A percentile compares a stretch with the other conserved stretches of the same genome.
Conservation (phyloP, 495 filamentous ascomycete genomes). For the Hypoxylon crocopeplum region DNA sequence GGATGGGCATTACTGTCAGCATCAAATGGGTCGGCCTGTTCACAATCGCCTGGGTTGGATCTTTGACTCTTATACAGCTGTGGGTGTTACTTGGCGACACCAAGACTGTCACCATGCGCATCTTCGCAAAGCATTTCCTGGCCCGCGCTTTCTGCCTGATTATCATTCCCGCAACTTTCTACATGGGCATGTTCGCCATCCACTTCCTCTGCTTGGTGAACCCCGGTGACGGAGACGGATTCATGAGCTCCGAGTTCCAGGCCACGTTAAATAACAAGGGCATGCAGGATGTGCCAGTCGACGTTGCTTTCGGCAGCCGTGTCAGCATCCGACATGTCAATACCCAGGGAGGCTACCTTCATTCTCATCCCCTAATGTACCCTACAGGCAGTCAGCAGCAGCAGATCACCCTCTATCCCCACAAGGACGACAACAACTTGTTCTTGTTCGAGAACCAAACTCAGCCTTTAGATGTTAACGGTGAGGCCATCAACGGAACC, state of each 20-base stretch:
- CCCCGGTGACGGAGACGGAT: slow-evolving; percentile 96
- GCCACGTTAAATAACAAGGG: slow-evolving; percentile 93
- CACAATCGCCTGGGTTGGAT: slow-evolving; percentile 98
- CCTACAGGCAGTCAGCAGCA: slow-evolving; percentile 97
- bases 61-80: slow-evolving; percentile 86
- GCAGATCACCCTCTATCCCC: slow-evolving; percentile 96
- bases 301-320: slow-evolving; percentile 87
- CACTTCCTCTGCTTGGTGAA: slow-evolving; percentile 93
- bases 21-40: slow-evolving; percentile 99
- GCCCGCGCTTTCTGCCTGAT: slow-evolving; percentile 92
- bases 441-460: slow-evolving; percentile 96
- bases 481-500: slow-evolving; percentile 76
- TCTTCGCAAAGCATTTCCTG: slow-evolving; percentile 95
- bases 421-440: slow-evolving; percentile 98
- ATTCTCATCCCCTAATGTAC: slow-evolving; percentile 97
- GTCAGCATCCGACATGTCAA: slow-evolving; percentile 90
- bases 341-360: slow-evolving; percentile 96
- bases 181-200: slow-evolving; percentile 93
- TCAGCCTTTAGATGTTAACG: slow-evolving; percentile 79
- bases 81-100: slow-evolving; percentile 93
- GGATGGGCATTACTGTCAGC: slow-evolving; percentile 88
- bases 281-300: slow-evolving; percentile 93
- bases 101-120: slow-evolving; percentile 79
- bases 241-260: slow-evolving; percentile 99
- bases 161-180: slow-evolving; percentile 86